Conservation (phyloP, 2,329 filamentous ascomycete species). For the Knufia petricola region DNA sequence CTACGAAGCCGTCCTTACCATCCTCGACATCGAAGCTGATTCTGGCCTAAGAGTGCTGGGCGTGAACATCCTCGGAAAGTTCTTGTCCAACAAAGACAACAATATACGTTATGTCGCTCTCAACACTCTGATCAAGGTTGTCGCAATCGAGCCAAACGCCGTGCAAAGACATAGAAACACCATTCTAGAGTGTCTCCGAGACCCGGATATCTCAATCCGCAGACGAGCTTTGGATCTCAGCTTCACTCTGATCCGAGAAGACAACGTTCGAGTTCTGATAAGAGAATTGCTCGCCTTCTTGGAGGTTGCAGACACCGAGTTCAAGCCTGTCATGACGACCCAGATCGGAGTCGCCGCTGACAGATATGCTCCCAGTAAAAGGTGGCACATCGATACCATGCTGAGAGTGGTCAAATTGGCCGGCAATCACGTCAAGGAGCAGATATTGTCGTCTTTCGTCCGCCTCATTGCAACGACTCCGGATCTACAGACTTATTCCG, state of each 20-base stretch:
- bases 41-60: slow-evolving; percentile 87
- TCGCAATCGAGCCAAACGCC: slow-evolving; percentile 94
- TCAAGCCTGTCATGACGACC: slow-evolving; percentile 96
- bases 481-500: slow-evolving; percentile 90
- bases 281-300: slow-evolving; percentile 88
- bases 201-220: slow-evolving; percentile 96
- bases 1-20: slow-evolving; percentile 93
- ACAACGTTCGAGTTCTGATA: slow-evolving; percentile 87
- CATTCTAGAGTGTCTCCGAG: slow-evolving; percentile 87
- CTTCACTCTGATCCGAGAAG: slow-evolving; percentile 95
- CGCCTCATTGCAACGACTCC: slow-evolving; percentile 89
- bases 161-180: slow-evolving; percentile 96
- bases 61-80: slow-evolving; percentile 97
- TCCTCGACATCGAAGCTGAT: slow-evolving; percentile 95
- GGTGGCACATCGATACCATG: slow-evolving; percentile 99
- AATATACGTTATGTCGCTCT: slow-evolving; percentile 97
- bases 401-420: slow-evolving; percentile 84
- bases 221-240: slow-evolving; percentile 91
- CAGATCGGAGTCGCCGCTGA: slow-evolving; percentile 97
- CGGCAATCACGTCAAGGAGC: slow-evolving; percentile 95
- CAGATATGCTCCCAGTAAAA: slow-evolving; percentile 88
- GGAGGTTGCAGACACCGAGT: slow-evolving; percentile 95
- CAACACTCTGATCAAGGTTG: slow-evolving; percentile 95
- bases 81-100: slow-evolving; percentile 96
- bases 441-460: slow-evolving; percentile 93